A percentile compares a stretch with the other conserved stretches of the same genome.
Conservation (phyloP, 139 green algal species). For the Chlamydomonas eustigma region DNA sequence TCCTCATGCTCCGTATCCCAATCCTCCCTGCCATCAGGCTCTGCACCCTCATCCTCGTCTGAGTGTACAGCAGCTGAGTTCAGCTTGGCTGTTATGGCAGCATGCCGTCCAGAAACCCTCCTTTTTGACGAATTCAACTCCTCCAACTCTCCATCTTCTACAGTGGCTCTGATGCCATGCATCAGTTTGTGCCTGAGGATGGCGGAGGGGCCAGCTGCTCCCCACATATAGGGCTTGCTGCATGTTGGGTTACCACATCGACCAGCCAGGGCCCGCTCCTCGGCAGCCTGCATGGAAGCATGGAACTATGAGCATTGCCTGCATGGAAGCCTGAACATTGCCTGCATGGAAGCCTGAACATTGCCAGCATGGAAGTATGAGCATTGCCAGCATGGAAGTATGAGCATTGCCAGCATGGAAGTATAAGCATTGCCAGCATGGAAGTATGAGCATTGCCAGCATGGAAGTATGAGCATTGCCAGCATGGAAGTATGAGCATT, state of each 20-base stretch:
- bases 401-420: no score
- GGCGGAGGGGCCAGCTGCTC: neutral
- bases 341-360: no score
- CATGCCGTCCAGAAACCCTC: no score
- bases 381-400: no score
- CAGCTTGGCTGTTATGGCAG: no score
- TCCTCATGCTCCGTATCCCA: neutral
- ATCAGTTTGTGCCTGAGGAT: neutral
- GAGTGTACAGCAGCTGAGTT: neutral
- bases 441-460: no score
- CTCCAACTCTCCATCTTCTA: neutral
- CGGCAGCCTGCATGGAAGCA: neutral
- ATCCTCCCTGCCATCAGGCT: neutral
- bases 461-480: no score
- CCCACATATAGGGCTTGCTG: neutral
- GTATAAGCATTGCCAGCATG: no score
- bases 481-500: no score
- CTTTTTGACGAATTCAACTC: neutral
- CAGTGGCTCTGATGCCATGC: neutral
- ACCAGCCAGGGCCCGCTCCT: constrained; percentile 5
- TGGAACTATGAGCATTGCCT: no score
- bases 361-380: no score
- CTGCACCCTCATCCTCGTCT: neutral
- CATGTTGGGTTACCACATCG: constrained; percentile 8
- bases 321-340: no score